phyloP scores from a whole-genome alignment of 2,329 filamentous ascomycete species.

The Hymenoscyphus repandus region DNA sequence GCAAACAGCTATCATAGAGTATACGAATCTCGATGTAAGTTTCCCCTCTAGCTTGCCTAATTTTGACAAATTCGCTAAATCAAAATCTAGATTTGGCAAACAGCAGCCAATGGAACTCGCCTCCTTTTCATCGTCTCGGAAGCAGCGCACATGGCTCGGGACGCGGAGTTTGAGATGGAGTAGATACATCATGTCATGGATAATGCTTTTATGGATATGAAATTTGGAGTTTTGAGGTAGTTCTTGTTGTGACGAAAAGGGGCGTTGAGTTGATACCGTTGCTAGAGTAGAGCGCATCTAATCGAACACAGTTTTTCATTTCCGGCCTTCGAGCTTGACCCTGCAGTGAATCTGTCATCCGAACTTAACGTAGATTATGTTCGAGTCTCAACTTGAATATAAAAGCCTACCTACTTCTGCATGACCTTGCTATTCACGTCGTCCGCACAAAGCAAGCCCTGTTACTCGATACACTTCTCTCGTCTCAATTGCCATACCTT shows the following conservation, averaged over 20 bases:
- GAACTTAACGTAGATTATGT: too few relatives aligned
- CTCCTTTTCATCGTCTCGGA: conserved; percentile 64
- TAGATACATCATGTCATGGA: conserved; percentile 6
- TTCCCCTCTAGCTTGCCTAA: conserved; percentile 7
- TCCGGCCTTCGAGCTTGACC: not conserved
- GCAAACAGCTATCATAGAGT: conserved; percentile 80
- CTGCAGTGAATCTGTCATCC: too few relatives aligned
- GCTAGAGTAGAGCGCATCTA: conserved; percentile 6
- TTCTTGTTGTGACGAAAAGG: not conserved
- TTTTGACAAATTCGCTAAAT: conserved; percentile 34
- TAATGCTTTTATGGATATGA: conserved; percentile 3
- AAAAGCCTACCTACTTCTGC: too few relatives aligned
- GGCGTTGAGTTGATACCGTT: conserved; percentile 9
- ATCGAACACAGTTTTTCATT: conserved; percentile 7
- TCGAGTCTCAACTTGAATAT: too few relatives aligned
- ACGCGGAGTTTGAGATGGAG: conserved; percentile 25
- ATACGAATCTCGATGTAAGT: conserved; percentile 84
- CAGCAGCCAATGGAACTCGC: conserved; percentile 62
- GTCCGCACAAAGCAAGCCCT: too few relatives aligned
- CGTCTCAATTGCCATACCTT: too few relatives aligned
- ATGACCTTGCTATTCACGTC: too few relatives aligned
- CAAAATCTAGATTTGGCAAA: conserved; percentile 66
- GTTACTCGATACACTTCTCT: too few relatives aligned
- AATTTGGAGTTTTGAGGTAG: conserved; percentile 2
- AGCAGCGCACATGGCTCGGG: conserved; percentile 37